These are phyloP conservation scores for Juncus effusus DNA, from an alignment of 176 grass and related monocot genomes.

Conservation along the genomic window DNA sequence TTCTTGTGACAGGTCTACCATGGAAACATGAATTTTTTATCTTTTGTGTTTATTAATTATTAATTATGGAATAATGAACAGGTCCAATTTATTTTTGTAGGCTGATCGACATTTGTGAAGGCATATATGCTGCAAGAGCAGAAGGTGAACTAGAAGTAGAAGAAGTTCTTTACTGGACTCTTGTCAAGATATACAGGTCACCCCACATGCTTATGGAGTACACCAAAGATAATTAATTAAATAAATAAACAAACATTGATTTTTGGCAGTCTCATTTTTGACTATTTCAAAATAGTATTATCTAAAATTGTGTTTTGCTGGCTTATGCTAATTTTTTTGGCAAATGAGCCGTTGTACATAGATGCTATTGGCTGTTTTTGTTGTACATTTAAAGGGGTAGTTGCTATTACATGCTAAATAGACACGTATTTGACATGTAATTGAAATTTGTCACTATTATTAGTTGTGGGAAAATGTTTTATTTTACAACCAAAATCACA, in stretches of 20 bases:
- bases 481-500: not conserved
- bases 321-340: too few species aligned
- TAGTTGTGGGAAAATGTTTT: not conserved
- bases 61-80: constrained; percentile 7
- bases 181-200: constrained; percentile 92
- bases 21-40: not conserved
- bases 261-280: too few species aligned
- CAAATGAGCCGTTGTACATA: too few species aligned
- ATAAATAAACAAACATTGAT: not conserved
- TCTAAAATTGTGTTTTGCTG: too few species aligned
- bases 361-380: too few species aligned
- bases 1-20: constrained; percentile 81
- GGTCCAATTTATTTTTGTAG: constrained; percentile 31
- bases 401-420: too few species aligned
- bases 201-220: constrained; percentile 93
- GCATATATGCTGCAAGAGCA: constrained; percentile 88
- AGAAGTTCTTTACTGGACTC: constrained; percentile 93
- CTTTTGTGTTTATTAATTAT: constrained; percentile 25
- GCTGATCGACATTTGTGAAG: constrained; percentile 92
- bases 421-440: too few species aligned
- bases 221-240: constrained; percentile 46
- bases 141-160: constrained; percentile 95
- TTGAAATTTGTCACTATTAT: too few species aligned
- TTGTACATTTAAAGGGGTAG: too few species aligned
- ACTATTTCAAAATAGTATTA: too few species aligned